Evolutionary conservation across 495 filamentous ascomycete genomes (phyloP), one percentile per base, ranked within the genome.

Genomic region (Antarctomyces pellizariae): DNA sequence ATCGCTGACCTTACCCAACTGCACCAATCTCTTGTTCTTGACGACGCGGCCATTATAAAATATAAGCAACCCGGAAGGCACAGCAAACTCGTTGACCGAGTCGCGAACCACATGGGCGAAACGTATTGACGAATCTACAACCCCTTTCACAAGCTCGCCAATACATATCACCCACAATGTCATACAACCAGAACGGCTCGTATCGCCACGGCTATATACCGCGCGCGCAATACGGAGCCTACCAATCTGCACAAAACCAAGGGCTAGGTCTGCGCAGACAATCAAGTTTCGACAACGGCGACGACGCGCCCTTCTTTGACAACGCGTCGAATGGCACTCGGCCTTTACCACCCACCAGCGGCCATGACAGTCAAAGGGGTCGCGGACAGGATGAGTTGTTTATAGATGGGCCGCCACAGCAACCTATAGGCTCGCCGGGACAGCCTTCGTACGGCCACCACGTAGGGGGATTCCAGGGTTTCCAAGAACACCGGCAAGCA

Each of bases 251-350:
- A 27, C 45, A 51, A 18, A 41, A 42, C 32, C 38, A 45, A 30
- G 35, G 46, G 28, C 33, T 26, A 7, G 36, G 39, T 16, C 43
- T 56, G 23, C 52, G 62, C 17, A 58, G 71, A 32, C 66, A 68
- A 28, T 58, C 66, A 27, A 84, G 79, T 45, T 84, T 73, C 49
- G 71, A 82, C 42, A 67, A 57, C 38, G 79, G 75, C 34, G 76
- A 89, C 45, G 76, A 90, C 45, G 57, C 58, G 18, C 43, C 38
- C 13, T 53, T 47, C 25, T 55, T 64, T 34, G 53, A 62, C 38
- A 54, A 56, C 33, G 47, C 41, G 16, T 38, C 24, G 38, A 47
- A 34, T 41, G 46, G 36, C 27, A 42, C 36, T 39, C 44, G 44
- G 43, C 31, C 34, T 39, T 26, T 15, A n/a, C 24, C 16, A 8